Evolutionary conservation across 257 asterid species (phyloP).

Genomic region (Apocynum venetum): DNA sequence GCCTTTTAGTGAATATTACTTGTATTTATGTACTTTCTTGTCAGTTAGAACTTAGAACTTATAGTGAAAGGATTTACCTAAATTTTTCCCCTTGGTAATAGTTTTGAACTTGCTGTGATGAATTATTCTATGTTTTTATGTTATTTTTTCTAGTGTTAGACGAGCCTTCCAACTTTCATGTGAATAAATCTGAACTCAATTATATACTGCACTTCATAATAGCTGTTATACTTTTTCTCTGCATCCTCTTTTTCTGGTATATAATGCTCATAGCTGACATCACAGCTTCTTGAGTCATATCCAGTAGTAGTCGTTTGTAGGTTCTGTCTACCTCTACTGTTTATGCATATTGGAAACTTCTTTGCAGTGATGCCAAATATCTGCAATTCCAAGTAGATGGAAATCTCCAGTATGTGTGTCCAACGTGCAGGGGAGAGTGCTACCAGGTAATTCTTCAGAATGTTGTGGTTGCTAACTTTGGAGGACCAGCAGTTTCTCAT

Average conservation of each 20-base stretch:
- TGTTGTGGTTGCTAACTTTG: not conserved
- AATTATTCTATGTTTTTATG: not conserved
- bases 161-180: not conserved
- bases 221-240: not conserved
- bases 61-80: not conserved
- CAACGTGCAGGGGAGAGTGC: constrained; percentile 93
- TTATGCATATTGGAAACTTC: constrained; percentile 14
- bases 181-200: not conserved
- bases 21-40: not conserved
- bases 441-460: constrained; percentile 45
- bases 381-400: constrained; percentile 88
- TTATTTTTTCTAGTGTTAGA: constrained; percentile 2
- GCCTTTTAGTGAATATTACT: not conserved
- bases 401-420: constrained; percentile 84
- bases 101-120: not conserved
- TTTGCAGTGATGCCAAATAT: constrained; percentile 79
- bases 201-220: not conserved
- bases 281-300: not conserved
- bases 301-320: not conserved
- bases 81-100: not conserved
- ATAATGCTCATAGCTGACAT: not conserved
- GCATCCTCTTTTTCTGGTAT: not conserved
- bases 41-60: not conserved
- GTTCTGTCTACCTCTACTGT: not conserved
- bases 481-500: not conserved